A percentile compares a stretch with the other conserved stretches of the same genome.
Evolutionary conservation across 148 eudicot genomes (phyloP).

Genomic region (Vaccinium corymbosum): DNA sequence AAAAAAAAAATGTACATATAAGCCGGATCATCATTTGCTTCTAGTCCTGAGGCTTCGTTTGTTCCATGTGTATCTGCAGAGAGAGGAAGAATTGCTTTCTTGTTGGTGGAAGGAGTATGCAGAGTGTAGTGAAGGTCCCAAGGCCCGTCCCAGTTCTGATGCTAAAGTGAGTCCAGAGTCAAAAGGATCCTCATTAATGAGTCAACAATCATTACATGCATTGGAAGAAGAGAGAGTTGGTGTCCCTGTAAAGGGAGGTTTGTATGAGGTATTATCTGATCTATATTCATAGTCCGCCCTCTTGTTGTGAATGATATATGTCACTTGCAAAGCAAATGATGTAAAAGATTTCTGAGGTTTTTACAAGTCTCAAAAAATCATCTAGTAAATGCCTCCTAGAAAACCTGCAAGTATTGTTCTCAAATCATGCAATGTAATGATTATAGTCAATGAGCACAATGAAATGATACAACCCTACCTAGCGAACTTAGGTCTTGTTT

Average conservation of each 20-base stretch:
- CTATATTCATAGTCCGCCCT: constrained; percentile 9
- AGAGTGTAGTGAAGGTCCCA: constrained; percentile 96
- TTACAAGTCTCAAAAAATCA: not conserved
- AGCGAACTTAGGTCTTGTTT: not conserved
- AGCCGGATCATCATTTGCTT: not conserved
- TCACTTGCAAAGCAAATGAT: not conserved
- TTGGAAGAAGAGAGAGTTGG: constrained; percentile 96
- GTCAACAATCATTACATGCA: constrained; percentile 26
- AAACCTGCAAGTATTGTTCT: constrained; percentile 2
- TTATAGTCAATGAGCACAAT: not conserved
- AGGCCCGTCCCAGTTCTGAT: constrained; percentile 34
- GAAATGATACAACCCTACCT: not conserved
- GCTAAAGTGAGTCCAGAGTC: constrained; percentile 26
- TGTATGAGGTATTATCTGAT: constrained; percentile 70
- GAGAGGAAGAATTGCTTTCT: constrained; percentile 88
- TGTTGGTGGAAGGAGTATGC: constrained; percentile 99
- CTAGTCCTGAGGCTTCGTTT: not conserved
- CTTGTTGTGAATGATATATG: not conserved
- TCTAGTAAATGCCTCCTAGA: not conserved
- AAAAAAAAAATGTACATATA: not conserved
- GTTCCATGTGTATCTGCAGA: constrained; percentile 33
- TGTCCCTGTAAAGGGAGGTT: constrained; percentile 98
- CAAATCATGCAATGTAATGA: not conserved
- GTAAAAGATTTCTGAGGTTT: not conserved
- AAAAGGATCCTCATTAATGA: constrained; percentile 20